phyloP scores from a whole-genome alignment of 1,284 basidiomycete species.

The Wallemia hederae region DNA sequence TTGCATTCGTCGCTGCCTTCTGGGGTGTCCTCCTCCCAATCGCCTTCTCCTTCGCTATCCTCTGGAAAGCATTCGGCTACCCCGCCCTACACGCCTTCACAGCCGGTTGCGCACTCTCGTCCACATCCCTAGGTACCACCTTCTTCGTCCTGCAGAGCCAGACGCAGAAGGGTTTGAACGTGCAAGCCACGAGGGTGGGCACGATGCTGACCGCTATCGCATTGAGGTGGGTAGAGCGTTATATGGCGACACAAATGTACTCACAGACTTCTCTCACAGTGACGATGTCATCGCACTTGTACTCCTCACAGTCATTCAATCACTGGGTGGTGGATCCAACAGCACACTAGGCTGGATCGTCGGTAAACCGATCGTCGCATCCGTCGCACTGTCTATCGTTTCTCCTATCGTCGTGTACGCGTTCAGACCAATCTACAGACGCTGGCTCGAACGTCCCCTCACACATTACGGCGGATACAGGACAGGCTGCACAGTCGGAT shows the following conservation, averaged over 20 bases:
- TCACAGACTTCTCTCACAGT: constrained; percentile 5
- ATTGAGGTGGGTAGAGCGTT: constrained; percentile 21
- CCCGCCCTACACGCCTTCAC: constrained; percentile 22
- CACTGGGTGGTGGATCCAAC: constrained; percentile 12
- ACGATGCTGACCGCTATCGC: constrained; percentile 17
- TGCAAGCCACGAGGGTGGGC: constrained; percentile 22
- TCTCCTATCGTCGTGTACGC: constrained; percentile 12
- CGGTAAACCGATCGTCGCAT: constrained; percentile 19
- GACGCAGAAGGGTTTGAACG: constrained; percentile 9
- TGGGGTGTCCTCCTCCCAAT: constrained; percentile 18
- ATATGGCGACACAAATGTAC: constrained; percentile 23
- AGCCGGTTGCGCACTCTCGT: constrained; percentile 23
- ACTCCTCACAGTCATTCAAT: constrained; percentile 21
- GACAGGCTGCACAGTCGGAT: constrained; percentile 2
- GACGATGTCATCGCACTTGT: constrained; percentile 18
- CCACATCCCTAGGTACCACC: constrained; percentile 27
- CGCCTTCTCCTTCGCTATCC: constrained; percentile 11
- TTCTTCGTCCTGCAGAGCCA: constrained; percentile 20
- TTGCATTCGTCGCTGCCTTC: neutral
- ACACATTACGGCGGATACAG: neutral
- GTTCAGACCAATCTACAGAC: constrained; percentile 11
- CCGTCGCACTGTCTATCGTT: constrained; percentile 15
- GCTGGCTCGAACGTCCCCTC: neutral
- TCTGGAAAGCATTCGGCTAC: constrained; percentile 11
- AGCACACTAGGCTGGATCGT: constrained; percentile 16